phyloP scores from a whole-genome alignment of 306 rosid genomes.

The Parietaria judaica region DNA sequence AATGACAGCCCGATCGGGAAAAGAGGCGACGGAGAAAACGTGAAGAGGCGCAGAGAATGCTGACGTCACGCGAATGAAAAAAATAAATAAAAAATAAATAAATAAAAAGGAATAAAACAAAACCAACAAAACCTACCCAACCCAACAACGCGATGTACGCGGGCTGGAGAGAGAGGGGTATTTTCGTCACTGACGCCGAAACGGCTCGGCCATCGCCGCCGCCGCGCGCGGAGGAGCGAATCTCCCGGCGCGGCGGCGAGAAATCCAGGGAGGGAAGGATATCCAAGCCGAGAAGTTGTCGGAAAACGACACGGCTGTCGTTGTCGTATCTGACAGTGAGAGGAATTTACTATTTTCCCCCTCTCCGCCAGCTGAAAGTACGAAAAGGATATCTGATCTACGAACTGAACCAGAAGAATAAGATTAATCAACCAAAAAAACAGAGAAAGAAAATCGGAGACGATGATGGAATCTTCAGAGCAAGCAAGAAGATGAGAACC shows the following conservation, averaged over 20 bases:
- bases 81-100: too few relatives aligned
- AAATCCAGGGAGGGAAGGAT: neutral
- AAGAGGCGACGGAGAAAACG: constrained; percentile 39
- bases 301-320: constrained; percentile 22
- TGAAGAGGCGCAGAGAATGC: constrained; percentile 17
- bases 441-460: neutral
- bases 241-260: neutral
- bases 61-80: constrained; percentile 23
- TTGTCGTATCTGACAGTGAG: constrained; percentile 1
- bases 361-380: constrained; percentile 15
- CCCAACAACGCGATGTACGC: constrained; percentile 4
- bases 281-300: neutral
- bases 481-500: neutral
- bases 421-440: neutral
- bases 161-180: constrained; percentile 15
- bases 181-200: constrained; percentile 19
- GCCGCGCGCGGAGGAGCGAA: neutral
- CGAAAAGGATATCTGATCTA: constrained; percentile 28
- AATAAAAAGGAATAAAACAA: too few relatives aligned
- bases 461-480: neutral
- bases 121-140: neutral
- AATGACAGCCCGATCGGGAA: constrained; percentile 22
- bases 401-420: constrained; percentile 5
- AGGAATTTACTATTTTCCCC: neutral
- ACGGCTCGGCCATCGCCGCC: constrained; percentile 6